phyloP scores from a whole-genome alignment of 2,329 filamentous ascomycete genomes.

The Sphaerostilbella broomeana region DNA sequence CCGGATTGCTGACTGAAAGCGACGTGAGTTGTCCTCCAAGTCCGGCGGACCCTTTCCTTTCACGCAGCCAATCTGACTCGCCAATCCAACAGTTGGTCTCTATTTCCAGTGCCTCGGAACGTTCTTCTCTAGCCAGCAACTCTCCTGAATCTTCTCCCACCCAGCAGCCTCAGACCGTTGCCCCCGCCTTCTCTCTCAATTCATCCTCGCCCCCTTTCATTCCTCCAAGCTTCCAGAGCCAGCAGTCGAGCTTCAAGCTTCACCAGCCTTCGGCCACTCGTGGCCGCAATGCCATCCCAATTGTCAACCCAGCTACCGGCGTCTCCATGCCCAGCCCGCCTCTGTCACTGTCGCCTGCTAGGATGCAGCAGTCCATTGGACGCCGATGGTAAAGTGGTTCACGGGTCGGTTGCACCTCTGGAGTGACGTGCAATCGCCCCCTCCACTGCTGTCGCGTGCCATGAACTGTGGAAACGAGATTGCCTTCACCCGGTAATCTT shows the following conservation, averaged over 20 bases:
- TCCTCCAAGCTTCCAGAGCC: conserved; percentile 59
- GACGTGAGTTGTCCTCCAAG: conserved; percentile 59
- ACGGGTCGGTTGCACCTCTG: conserved; percentile 26
- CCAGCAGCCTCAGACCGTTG: conserved; percentile 74
- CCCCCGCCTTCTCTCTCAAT: conserved; percentile 69
- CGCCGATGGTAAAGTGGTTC: conserved; percentile 45
- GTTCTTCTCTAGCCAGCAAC: conserved; percentile 88
- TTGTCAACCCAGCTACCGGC: conserved; percentile 92
- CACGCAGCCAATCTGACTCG: conserved; percentile 27
- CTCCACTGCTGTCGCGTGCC: conserved; percentile 29
- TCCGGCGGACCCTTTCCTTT: conserved; percentile 14
- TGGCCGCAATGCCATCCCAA: conserved; percentile 90
- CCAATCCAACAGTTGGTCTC: conserved; percentile 65
- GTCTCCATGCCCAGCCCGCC: conserved; percentile 84
- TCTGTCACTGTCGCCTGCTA: conserved; percentile 57
- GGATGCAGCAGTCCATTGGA: conserved; percentile 50
- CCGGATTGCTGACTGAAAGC: conserved; percentile 82
- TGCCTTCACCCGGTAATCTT: conserved; percentile 36
- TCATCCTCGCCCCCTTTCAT: conserved; percentile 60
- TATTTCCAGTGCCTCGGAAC: conserved; percentile 88
- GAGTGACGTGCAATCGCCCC: conserved; percentile 26
- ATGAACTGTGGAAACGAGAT: conserved; percentile 30
- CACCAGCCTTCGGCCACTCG: conserved; percentile 88
- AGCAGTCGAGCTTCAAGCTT: conserved; percentile 65
- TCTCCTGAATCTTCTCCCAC: conserved; percentile 88